Percentiles rank a stretch among this genome's conserved stretches.
These are phyloP conservation scores for Hypomontagnella monticulosa DNA, from an alignment of 495 filamentous ascomycete genomes.

Conservation along the genomic window DNA sequence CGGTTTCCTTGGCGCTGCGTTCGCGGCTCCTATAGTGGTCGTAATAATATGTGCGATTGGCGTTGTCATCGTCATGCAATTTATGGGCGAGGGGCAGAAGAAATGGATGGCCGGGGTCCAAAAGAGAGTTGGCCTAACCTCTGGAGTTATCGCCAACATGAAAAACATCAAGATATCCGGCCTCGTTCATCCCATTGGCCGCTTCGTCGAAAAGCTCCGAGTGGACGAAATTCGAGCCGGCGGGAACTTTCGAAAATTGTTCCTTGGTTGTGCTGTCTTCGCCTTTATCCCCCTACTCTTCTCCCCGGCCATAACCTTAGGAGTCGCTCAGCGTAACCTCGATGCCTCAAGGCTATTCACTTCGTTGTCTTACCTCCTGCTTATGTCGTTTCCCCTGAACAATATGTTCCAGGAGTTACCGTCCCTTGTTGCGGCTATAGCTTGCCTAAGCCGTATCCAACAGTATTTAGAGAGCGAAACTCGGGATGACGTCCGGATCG, in stretches of 20 bases:
- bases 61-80: conserved; percentile 52
- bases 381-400: conserved; percentile 65
- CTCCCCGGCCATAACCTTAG: conserved; percentile 56
- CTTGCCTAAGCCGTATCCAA: conserved; percentile 69
- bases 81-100: conserved; percentile 58
- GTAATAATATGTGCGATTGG: conserved; percentile 40
- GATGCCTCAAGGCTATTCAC: conserved; percentile 66
- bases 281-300: conserved; percentile 62
- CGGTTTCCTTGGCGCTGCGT: conserved; percentile 32
- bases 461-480: conserved; percentile 61
- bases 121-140: conserved; percentile 61
- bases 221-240: conserved; percentile 67
- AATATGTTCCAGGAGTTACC: conserved; percentile 67
- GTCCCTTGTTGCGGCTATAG: conserved; percentile 61
- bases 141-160: conserved; percentile 66
- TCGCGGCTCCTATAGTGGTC: conserved; percentile 35
- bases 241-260: conserved; percentile 63
- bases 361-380: conserved; percentile 67
- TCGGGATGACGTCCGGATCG: conserved; percentile 32
- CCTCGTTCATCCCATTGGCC: conserved; percentile 54
- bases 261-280: conserved; percentile 61
- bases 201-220: conserved; percentile 62
- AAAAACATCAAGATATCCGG: conserved; percentile 72
- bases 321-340: conserved; percentile 53
- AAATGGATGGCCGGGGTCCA: conserved; percentile 63